Conservation (phyloP, 192 early-diverging fungal genomes). For the Mortierella antarctica region DNA sequence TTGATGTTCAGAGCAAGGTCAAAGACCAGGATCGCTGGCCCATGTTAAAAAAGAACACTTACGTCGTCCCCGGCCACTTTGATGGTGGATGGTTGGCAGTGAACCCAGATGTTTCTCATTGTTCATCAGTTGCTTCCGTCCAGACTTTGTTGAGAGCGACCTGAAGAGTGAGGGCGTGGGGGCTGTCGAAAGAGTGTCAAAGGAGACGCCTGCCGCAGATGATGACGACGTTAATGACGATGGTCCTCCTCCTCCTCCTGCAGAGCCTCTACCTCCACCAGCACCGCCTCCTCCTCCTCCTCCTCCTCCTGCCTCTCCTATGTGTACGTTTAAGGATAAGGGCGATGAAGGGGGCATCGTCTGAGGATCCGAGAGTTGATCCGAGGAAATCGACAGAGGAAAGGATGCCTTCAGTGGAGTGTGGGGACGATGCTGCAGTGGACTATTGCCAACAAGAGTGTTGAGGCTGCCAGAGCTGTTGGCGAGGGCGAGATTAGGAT, state of each 20-base stretch:
- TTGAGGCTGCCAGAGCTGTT: conserved; percentile 24
- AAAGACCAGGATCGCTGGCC: too few species aligned
- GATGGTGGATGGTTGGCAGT: conserved; percentile 37
- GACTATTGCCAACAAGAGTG: conserved; percentile 12
- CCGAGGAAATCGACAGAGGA: conserved; percentile 21
- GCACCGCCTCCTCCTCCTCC: neutral
- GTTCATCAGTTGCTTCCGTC: conserved; percentile 14
- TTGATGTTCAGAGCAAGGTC: too few species aligned
- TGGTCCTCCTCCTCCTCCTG: neutral
- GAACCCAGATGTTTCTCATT: conserved; percentile 38
- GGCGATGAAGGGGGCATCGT: conserved; percentile 8
- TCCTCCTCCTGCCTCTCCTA: conserved; percentile 13
- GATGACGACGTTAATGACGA: conserved; percentile 1
- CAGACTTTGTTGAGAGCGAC: conserved; percentile 31
- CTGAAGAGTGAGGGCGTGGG: conserved; percentile 9
- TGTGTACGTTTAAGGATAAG: conserved; percentile 6
- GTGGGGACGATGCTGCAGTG: conserved; percentile 35
- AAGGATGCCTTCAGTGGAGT: conserved; percentile 42
- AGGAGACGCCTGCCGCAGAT: conserved; percentile 3
- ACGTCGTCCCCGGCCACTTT: conserved; percentile 36
- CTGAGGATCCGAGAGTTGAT: conserved; percentile 20
- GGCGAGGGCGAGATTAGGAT: conserved; percentile 2
- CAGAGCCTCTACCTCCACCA: neutral
- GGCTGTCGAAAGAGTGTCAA: conserved; percentile 5
- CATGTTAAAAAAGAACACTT: conserved; percentile 6